A percentile compares a stretch with the other conserved stretches of the same genome.
Evolutionary conservation across 345 rosid genomes (phyloP).

Genomic region (Melaleuca quinquenervia): DNA sequence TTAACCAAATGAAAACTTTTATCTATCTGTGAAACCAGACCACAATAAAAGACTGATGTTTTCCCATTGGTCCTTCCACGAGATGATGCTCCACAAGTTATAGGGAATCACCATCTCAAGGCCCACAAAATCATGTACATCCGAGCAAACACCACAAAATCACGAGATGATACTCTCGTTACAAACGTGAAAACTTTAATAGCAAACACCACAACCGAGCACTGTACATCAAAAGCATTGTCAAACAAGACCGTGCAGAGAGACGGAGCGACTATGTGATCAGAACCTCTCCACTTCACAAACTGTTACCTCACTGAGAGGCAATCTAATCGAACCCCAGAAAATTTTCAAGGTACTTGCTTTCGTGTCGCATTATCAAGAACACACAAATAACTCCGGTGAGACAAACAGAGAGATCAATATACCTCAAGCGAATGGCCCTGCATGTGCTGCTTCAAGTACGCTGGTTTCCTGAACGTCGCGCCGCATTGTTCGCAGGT

Average conservation of each 20-base stretch:
- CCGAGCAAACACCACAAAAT: too few relatives aligned
- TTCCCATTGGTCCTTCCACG: neutral
- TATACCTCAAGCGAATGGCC: slow-evolving; percentile 75
- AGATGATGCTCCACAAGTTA: too few relatives aligned
- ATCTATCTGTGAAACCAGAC: neutral
- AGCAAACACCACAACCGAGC: neutral
- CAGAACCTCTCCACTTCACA: neutral
- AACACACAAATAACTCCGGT: neutral
- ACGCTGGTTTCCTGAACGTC: slow-evolving; percentile 67
- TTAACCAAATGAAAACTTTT: neutral
- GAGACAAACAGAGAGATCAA: neutral
- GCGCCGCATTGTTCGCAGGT: slow-evolving; percentile 62
- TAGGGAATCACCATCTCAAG: neutral
- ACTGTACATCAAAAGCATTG: neutral
- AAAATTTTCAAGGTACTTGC: neutral
- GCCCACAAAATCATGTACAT: neutral
- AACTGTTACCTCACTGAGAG: neutral
- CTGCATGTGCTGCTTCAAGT: slow-evolving; percentile 74
- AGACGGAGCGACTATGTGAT: neutral
- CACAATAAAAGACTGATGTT: neutral
- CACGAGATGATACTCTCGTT: too few relatives aligned
- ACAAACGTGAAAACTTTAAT: neutral
- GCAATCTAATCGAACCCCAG: neutral
- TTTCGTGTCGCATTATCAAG: neutral
- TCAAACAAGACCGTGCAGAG: neutral